A percentile compares a stretch with the other conserved stretches of the same genome.
Conservation (phyloP, 2,329 filamentous ascomycete species). For the Aspergillus melleus region DNA sequence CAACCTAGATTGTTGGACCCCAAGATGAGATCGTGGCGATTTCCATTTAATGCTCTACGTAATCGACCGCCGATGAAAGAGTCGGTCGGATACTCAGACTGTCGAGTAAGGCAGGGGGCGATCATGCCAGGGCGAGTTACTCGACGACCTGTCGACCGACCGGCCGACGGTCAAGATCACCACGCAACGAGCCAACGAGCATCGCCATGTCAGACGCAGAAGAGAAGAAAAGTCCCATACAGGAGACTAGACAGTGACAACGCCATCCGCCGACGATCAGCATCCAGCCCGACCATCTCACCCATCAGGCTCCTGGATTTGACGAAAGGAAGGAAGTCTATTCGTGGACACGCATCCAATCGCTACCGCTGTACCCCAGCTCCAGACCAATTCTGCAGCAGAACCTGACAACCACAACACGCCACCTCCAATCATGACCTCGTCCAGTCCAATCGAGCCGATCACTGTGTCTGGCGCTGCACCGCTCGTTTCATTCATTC, state of each 20-base stretch:
- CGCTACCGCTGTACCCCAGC: not conserved
- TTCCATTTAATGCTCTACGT: not conserved
- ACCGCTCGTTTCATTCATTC: not conserved
- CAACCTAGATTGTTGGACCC: too few species aligned
- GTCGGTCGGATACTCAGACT: too few species aligned
- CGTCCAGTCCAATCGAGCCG: not conserved
- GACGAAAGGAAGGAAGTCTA: not conserved
- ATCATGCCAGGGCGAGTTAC: not conserved
- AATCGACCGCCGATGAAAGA: not conserved
- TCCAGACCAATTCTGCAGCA: not conserved
- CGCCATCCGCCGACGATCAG: slow-evolving; percentile 5
- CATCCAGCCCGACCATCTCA: slow-evolving; percentile 9
- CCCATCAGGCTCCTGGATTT: not conserved
- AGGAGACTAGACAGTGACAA: not conserved
- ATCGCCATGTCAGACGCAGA: not conserved
- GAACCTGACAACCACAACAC: not conserved
- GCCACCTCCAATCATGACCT: not conserved
- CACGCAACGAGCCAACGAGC: not conserved
- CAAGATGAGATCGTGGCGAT: too few species aligned
- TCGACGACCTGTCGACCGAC: not conserved
- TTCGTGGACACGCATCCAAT: not conserved
- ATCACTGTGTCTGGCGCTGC: not conserved
- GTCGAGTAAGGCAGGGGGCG: not conserved
- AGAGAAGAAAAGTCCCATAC: not conserved
- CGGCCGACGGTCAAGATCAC: not conserved